Percentiles rank a stretch among this genome's conserved stretches.
Conservation (phyloP, 164 flowering plant genomes). For the Vitis cinerea region DNA sequence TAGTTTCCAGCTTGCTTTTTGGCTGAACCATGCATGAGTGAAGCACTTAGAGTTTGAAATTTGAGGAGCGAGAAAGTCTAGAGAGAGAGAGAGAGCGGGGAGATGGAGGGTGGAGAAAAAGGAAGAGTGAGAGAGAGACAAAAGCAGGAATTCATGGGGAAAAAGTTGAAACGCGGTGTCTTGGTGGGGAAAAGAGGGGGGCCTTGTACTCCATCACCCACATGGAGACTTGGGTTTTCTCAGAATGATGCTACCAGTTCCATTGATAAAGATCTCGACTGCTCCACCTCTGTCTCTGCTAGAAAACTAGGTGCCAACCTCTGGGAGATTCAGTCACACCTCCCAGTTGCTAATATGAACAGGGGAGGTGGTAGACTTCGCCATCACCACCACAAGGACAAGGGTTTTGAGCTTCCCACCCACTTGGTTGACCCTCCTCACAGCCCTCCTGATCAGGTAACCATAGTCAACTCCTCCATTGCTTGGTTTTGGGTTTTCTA, state of each 20-base stretch:
- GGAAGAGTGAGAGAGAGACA: slow-evolving; percentile 29
- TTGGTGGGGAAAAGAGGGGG: slow-evolving; percentile 59
- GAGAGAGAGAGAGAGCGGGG: slow-evolving; percentile 13
- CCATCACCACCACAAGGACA: slow-evolving; percentile 26
- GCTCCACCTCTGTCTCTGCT: slow-evolving; percentile 45
- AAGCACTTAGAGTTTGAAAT: slow-evolving; percentile 3
- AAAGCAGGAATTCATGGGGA: slow-evolving; percentile 44
- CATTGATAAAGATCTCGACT: slow-evolving; percentile 15
- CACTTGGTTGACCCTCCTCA: slow-evolving; percentile 33
- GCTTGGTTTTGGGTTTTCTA: background rate
- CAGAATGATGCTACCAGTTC: slow-evolving; percentile 1
- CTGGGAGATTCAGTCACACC: slow-evolving; percentile 51
- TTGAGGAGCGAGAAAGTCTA: slow-evolving; percentile 6
- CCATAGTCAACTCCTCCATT: background rate
- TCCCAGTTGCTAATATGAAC: slow-evolving; percentile 34
- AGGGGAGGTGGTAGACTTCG: slow-evolving; percentile 26
- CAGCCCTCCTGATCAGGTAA: slow-evolving; percentile 31
- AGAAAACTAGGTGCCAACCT: slow-evolving; percentile 71
- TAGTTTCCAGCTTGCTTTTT: no score
- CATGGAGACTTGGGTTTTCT: slow-evolving; percentile 52
- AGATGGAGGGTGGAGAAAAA: slow-evolving; percentile 31
- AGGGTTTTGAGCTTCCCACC: slow-evolving; percentile 19
- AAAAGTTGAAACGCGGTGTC: slow-evolving; percentile 57
- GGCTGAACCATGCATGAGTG: background rate
- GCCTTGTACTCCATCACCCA: slow-evolving; percentile 63